Conservation (phyloP, 768 basidiomycete genomes). For the Rhodotorula taiwanensis region DNA sequence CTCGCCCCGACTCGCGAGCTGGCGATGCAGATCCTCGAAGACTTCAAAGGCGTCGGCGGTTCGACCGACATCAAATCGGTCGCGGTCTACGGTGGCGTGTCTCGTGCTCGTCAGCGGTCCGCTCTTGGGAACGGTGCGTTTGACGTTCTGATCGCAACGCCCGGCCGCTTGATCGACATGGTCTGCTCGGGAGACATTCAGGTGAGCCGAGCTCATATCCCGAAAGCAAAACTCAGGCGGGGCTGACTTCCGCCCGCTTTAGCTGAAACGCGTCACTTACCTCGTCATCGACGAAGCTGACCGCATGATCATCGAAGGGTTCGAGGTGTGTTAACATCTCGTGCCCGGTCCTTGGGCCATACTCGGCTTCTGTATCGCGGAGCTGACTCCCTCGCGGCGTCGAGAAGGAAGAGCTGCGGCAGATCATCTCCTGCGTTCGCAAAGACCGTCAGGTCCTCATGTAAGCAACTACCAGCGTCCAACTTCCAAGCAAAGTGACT, state of each 20-base stretch:
- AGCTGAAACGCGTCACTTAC: conserved; percentile 80
- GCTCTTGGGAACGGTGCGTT: conserved; percentile 76
- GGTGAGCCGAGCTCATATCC: conserved; percentile 71
- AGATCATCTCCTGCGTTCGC: conserved; percentile 50
- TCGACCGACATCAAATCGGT: background rate
- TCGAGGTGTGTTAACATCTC: conserved; percentile 93
- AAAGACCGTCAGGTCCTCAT: conserved; percentile 97
- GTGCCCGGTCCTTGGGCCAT: conserved; percentile 69
- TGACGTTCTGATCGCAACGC: conserved; percentile 86
- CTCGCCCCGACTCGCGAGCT: conserved; percentile 91
- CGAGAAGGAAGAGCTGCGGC: conserved; percentile 49
- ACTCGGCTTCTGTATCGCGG: too few relatives aligned
- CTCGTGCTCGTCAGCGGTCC: too few relatives aligned
- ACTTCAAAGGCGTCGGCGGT: conserved; percentile 65
- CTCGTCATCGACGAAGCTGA: conserved; percentile 99
- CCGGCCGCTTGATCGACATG: conserved; percentile 90
- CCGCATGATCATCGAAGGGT: conserved; percentile 96
- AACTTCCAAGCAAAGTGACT: too few relatives aligned
- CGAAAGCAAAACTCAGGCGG: conserved; percentile 87
- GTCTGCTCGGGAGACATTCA: conserved; percentile 91
- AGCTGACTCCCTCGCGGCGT: background rate
- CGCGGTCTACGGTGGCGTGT: conserved; percentile 60
- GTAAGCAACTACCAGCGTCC: too few relatives aligned
- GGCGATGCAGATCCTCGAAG: conserved; percentile 65
- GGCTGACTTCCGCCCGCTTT: conserved; percentile 77